phyloP scores from a whole-genome alignment of 441 rosid species.

The Adansonia grandidieri region DNA sequence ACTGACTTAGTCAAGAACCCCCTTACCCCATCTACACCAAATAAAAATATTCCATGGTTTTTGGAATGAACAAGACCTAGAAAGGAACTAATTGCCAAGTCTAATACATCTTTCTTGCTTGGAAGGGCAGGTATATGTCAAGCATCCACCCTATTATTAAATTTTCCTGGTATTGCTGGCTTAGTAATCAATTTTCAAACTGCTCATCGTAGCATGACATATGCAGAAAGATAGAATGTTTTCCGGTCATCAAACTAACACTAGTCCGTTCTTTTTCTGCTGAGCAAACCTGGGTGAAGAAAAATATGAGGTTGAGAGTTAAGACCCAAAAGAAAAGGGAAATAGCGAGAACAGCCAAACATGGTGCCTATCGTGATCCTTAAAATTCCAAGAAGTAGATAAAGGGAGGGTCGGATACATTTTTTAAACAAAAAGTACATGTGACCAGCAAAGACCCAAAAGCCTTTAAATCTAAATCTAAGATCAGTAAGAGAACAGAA shows the following conservation, averaged over 20 bases:
- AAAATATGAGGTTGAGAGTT: slow-evolving; percentile 9
- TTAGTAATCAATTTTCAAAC: slow-evolving; percentile 5
- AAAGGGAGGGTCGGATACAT: background rate
- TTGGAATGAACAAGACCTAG: background rate
- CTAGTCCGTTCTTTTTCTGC: slow-evolving; percentile 2
- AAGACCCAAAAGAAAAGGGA: slow-evolving; percentile 4
- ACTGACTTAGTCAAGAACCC: background rate
- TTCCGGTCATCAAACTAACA: slow-evolving; percentile 11
- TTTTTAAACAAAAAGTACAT: background rate
- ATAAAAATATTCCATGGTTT: slow-evolving; percentile 5
- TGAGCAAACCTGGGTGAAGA: background rate
- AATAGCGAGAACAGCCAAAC: background rate
- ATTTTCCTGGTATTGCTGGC: background rate
- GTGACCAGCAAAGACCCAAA: slow-evolving; percentile 14
- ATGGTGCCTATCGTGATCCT: slow-evolving; percentile 13
- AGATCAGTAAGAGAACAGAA: background rate
- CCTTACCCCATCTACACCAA: background rate
- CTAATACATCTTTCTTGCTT: slow-evolving; percentile 8
- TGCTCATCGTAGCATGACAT: background rate
- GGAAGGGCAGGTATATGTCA: slow-evolving; percentile 5
- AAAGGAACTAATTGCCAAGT: slow-evolving; percentile 18
- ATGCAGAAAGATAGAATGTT: background rate
- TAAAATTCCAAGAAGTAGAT: slow-evolving; percentile 5
- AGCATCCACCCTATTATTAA: background rate
- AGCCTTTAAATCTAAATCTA: slow-evolving; percentile 8